Base-by-base conservation (phyloP, 768 basidiomycete species). In the Pulveroboletus frians region DNA sequence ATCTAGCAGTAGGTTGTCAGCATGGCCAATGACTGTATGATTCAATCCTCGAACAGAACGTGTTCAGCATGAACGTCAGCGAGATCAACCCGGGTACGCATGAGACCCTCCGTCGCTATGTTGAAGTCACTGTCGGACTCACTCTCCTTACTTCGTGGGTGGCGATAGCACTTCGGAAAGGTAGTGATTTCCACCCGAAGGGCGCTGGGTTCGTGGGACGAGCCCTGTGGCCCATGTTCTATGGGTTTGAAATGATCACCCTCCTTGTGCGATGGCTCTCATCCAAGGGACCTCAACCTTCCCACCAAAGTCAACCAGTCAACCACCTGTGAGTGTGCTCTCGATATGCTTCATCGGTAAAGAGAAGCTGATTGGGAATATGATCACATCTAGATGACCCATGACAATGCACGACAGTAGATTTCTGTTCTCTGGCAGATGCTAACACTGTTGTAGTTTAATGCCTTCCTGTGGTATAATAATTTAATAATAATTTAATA, bases 101-200 rank as follows among this genome's bases (percentile, higher is more conserved):
- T 2, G 69, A 52, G 29, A 65, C 63, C 3, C 58, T 80, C 8
- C n/a, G 37, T 1, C 67, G 65, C 36, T 81, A 74, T 46, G 13
- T 75, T 11, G 71, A 60, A 5, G 58, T 70, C 2, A 71, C 80
- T 2, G 41, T 80, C 3, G 69, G 71, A 0, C 65, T 84, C 26
- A 84, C 83, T 1, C 9, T 76, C 15, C 35, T 71, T 3, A 81
- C 82, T 7, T 63, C 78, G 18, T 84, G 81, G 81, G 48, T 80
- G 20, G 74, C 79, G 20, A 70, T 83, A 29, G 72, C 79, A 3
- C 74, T 80, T 55, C 79, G 81, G 38, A 32, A 18, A 21, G 49
- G 58, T 2, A 67, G 61, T 2, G 0, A 15, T 13, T 61, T 69
- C 43, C 52, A 52, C 27, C 34, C 35, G 7, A 1, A 9, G 5